Conservation (phyloP, 768 basidiomycete genomes). For the Xanthoconium purpureum region DNA sequence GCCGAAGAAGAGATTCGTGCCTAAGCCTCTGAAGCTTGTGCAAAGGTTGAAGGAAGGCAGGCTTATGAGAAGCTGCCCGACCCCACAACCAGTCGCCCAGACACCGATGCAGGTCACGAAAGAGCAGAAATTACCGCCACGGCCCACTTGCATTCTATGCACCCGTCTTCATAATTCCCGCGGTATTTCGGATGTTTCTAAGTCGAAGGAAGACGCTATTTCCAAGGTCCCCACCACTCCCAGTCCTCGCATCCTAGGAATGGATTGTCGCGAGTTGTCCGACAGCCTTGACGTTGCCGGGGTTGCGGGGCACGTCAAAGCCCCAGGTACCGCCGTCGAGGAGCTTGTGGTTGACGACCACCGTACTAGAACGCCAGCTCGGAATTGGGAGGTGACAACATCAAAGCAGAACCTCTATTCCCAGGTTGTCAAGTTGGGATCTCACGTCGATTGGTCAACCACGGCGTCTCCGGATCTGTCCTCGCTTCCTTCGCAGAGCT, state of each 20-base stretch:
- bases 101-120: neutral
- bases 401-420: neutral
- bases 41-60: neutral
- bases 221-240: neutral
- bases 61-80: neutral
- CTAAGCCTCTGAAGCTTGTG: neutral
- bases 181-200: neutral
- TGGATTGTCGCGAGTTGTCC: neutral
- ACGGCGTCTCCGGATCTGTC: neutral
- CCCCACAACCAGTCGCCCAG: neutral
- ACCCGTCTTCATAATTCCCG: neutral
- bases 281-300: too few species aligned
- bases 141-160: constrained; percentile 2
- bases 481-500: constrained; percentile 7
- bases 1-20: neutral
- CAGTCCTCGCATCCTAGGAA: neutral
- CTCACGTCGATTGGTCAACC: neutral
- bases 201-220: neutral
- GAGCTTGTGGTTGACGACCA: too few species aligned
- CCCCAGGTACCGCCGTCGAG: too few species aligned
- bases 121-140: neutral
- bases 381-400: neutral
- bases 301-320: too few species aligned
- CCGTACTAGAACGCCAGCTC: too few species aligned
- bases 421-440: too few species aligned